Evolutionary conservation across 148 eudicot species (phyloP).

Genomic region (Chenopodium formosanum): DNA sequence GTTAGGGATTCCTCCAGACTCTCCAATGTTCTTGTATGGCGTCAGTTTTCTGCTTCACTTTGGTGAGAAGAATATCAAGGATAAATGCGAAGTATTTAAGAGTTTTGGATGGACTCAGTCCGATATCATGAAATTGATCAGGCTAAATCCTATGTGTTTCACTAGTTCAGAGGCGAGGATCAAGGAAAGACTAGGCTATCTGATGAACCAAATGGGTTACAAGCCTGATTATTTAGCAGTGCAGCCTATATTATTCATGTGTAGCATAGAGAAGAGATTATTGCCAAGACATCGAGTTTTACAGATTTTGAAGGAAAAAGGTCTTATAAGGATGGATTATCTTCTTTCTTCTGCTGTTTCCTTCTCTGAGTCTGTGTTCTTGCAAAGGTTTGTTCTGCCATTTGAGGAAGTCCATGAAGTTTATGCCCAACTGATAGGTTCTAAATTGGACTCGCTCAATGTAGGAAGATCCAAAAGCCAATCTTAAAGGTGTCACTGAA

Average conservation of each 20-base stretch:
- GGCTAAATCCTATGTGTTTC: conserved; percentile 24
- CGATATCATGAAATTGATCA: conserved; percentile 20
- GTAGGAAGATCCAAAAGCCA: neutral
- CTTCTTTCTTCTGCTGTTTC: conserved; percentile 8
- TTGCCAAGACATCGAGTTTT: conserved; percentile 33
- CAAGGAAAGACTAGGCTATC: conserved; percentile 23
- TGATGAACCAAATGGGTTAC: conserved; percentile 35
- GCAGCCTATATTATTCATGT: conserved; percentile 3
- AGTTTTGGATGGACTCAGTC: conserved; percentile 38
- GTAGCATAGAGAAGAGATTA: conserved; percentile 33
- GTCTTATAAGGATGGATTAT: conserved; percentile 19
- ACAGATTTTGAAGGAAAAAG: conserved; percentile 29
- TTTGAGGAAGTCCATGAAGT: conserved; percentile 19
- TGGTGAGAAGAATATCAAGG: conserved; percentile 12
- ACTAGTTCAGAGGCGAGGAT: conserved; percentile 22
- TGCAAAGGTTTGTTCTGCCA: conserved; percentile 23
- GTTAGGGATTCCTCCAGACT: conserved; percentile 21
- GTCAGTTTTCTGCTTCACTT: neutral
- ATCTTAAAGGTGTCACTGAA: neutral
- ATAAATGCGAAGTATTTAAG: conserved; percentile 24
- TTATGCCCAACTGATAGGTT: neutral
- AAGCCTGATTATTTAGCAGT: conserved; percentile 22
- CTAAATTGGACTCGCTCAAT: neutral
- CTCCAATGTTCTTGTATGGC: conserved; percentile 27
- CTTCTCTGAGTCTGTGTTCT: conserved; percentile 16